phyloP scores from a whole-genome alignment of 1,139 yeast species.

The Tardiomyces depauwii region DNA sequence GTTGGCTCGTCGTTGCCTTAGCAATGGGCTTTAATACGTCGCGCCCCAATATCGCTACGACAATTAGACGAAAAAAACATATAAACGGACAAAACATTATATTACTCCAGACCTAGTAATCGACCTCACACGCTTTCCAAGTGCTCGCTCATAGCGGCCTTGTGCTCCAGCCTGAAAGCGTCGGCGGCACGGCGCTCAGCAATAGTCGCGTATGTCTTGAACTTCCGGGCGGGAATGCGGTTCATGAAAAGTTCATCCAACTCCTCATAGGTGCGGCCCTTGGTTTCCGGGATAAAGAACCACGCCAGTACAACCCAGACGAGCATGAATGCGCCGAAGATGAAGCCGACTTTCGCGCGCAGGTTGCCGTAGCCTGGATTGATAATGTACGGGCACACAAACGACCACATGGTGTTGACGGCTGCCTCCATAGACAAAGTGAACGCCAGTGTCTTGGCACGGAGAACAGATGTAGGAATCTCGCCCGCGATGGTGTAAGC shows the following conservation, averaged over 20 bases:
- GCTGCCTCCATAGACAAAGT: slow-evolving; percentile 25
- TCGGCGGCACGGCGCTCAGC: slow-evolving; percentile 4
- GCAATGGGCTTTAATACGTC: too few relatives aligned
- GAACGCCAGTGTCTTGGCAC: slow-evolving; percentile 30
- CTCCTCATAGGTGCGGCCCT: slow-evolving; percentile 58
- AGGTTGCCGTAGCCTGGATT: slow-evolving; percentile 35
- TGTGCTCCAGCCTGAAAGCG: not conserved
- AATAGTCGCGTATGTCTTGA: slow-evolving; percentile 5
- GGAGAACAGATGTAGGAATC: slow-evolving; percentile 26
- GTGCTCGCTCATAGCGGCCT: not conserved
- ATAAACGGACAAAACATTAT: too few relatives aligned
- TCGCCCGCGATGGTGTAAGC: slow-evolving; percentile 31
- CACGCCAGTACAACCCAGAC: slow-evolving; percentile 57
- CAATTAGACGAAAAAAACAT: too few relatives aligned
- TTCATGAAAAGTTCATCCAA: slow-evolving; percentile 51
- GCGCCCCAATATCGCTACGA: too few relatives aligned
- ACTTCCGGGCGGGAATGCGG: slow-evolving; percentile 25
- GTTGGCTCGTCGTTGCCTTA: too few relatives aligned
- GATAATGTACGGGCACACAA: slow-evolving; percentile 33
- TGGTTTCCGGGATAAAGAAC: slow-evolving; percentile 61
- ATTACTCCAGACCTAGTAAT: too few relatives aligned
- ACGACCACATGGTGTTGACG: slow-evolving; percentile 23
- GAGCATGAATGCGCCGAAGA: slow-evolving; percentile 19
- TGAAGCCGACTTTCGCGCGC: slow-evolving; percentile 32
- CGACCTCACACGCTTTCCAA: not conserved